Evolutionary conservation across 768 basidiomycete species (phyloP), one percentile per base, ranked within the genome.

Genomic region (Lactifluus rugatus): DNA sequence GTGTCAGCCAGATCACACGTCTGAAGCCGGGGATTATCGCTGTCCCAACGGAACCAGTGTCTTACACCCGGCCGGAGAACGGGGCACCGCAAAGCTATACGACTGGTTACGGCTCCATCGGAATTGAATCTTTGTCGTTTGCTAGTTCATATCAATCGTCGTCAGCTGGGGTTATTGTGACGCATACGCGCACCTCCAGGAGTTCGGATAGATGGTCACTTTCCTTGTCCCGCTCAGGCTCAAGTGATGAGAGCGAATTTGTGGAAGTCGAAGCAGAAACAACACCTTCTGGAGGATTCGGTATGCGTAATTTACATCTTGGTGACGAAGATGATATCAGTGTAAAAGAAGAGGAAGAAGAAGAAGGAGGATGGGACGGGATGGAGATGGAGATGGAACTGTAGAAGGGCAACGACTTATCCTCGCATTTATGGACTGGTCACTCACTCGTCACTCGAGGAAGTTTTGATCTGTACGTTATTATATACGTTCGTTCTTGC

Each of bases 371-470:
- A 59, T 77, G 71, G 74, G 72, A 75, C 52, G 72, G 78, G 50
- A 70, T 74, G 72, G 77, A 78, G 58, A 85, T 88, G 82, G 87
- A 85, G 55, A 84, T 85, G 82, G 82, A 84, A 65, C 80, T 85
- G 79, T 70, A 56, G 62, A 65, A 41, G 17, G 19, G 17, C 5
- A 37, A 11, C 26, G 25, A 5, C 7, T 17, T 8, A 3, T 9
- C 17, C 21, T 25, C 16, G 50, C 36, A 41, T 52, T 42, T 21
- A 39, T 52, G 37, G 37, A n/a, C 25, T 52, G n/a, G 5, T 8
- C 19, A 2, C 21, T 46, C n/a, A n/a, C n/a, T n/a, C n/a, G n/a
- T n/a, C n/a, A n/a, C n/a, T n/a, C n/a, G n/a, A 16, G 17, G 11
- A 10, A 25, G 23, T 21, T 19, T 28, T 39, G 50, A 52, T 44